Evolutionary conservation across 306 rosid species (phyloP), one percentile per base, ranked within the genome.

Genomic region (Erythrophleum fordii): DNA sequence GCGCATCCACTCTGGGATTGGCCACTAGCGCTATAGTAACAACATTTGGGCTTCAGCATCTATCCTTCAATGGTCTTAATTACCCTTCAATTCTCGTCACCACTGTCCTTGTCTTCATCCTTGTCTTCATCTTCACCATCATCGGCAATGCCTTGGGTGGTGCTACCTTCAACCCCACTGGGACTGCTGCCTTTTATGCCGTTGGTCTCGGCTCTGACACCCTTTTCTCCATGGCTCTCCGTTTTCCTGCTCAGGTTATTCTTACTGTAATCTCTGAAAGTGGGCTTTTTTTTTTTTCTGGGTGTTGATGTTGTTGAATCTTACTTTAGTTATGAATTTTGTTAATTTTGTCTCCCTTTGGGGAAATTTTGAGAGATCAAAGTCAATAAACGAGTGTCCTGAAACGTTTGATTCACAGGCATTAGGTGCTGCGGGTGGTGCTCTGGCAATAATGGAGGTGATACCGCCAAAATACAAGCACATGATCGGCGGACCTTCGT

Each of bases 131-230:
- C 71, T 92, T 94, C 86, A 92, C 84, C 61, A 12, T 85, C 11
- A 56, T 94, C 61, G 93, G 89, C 13, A 86, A 89, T 77, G 82
- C 86, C 58, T 64, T 94, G 85, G 98, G 98, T 44, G 98, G 97
- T 4, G 97, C 97, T 29, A 94, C 94, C 86, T 94, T 92, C 85
- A 94, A 92, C 71, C 98, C 97, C 79, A 94, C 97, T 8, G 90
- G 88, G 14, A 91, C 88, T 25, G 97, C 97, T 72, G 81, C 96
- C 31, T 89, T 85, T 51, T 94, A 94, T 55, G 97, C 94, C 0
- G 98, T 89, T 29, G 97, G 98, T 23, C 58, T 86, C 34, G 96
- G 94, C 76, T 51, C 91, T 5, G 94, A 92, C 37, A 81, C 93
- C 59, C 97, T 94, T 66, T 37, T 94, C 88, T 85, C 96, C 26